Conservation (phyloP, 257 asterid genomes). For the Thymus mandschuricus region DNA sequence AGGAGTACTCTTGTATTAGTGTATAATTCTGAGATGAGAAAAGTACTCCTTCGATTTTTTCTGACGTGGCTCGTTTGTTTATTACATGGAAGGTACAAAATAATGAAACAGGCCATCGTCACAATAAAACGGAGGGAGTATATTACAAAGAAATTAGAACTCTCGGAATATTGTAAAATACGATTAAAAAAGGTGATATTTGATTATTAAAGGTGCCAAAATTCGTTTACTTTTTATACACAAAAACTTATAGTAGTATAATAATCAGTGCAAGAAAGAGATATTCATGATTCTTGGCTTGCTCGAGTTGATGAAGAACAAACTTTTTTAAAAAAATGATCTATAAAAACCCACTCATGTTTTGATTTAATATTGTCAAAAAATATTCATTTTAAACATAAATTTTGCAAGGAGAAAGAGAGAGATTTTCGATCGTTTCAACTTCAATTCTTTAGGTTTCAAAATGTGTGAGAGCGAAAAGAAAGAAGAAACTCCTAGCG, state of each 20-base stretch:
- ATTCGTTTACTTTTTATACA: not conserved
- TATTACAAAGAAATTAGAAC: too few species aligned
- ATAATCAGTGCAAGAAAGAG: constrained; percentile 28
- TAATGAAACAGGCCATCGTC: too few species aligned
- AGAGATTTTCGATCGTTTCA: not conserved
- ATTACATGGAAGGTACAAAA: too few species aligned
- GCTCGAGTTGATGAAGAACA: constrained; percentile 24
- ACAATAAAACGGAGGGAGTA: too few species aligned
- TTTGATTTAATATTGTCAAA: not conserved
- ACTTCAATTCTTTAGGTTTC: not conserved
- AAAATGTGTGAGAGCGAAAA: constrained; percentile 13
- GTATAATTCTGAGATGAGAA: too few species aligned
- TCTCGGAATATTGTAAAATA: too few species aligned
- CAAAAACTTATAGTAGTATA: not conserved
- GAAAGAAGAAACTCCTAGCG: not conserved
- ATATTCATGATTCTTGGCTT: constrained; percentile 37
- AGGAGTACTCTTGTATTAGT: too few species aligned
- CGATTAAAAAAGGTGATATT: not conserved
- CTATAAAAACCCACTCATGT: constrained; percentile 13
- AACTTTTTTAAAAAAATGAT: constrained; percentile 6
- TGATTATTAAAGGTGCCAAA: not conserved
- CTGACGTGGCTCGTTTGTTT: too few species aligned
- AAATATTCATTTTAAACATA: not conserved
- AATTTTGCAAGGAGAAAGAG: not conserved
- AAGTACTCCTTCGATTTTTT: too few species aligned